phyloP scores from a whole-genome alignment of 768 basidiomycete genomes.

The Russula griseocarnosa region DNA sequence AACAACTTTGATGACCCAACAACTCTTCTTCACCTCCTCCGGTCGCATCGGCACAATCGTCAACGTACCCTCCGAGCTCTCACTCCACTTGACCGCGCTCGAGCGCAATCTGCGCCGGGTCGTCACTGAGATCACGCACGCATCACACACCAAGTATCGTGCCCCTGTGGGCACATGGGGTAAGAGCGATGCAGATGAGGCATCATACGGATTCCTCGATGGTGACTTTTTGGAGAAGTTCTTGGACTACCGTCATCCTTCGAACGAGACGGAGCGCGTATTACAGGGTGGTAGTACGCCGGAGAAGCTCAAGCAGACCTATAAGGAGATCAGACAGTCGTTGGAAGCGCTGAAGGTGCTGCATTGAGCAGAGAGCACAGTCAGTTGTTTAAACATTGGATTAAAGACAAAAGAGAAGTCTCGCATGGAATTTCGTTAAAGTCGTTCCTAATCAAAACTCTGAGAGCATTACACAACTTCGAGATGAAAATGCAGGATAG shows the following conservation, averaged over 20 bases:
- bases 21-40: conserved; percentile 71
- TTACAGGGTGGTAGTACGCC: conserved; percentile 54
- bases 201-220: conserved; percentile 77
- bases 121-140: conserved; percentile 50
- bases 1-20: conserved; percentile 46
- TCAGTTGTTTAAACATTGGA: not conserved
- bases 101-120: conserved; percentile 68
- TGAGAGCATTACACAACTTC: not conserved
- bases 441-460: not conserved
- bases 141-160: conserved; percentile 63
- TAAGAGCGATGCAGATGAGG: conserved; percentile 51
- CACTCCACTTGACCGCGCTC: conserved; percentile 60
- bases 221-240: conserved; percentile 80
- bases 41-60: conserved; percentile 75
- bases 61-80: conserved; percentile 52
- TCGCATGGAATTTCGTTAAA: conserved; percentile 2
- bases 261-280: conserved; percentile 47
- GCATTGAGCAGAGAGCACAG: conserved; percentile 33
- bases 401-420: not conserved
- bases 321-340: conserved; percentile 39
- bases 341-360: conserved; percentile 44
- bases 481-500: not conserved
- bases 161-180: conserved; percentile 58
- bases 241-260: conserved; percentile 41
- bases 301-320: conserved; percentile 50